Conservation (phyloP, 768 basidiomycete genomes). For the Mycena maculata region DNA sequence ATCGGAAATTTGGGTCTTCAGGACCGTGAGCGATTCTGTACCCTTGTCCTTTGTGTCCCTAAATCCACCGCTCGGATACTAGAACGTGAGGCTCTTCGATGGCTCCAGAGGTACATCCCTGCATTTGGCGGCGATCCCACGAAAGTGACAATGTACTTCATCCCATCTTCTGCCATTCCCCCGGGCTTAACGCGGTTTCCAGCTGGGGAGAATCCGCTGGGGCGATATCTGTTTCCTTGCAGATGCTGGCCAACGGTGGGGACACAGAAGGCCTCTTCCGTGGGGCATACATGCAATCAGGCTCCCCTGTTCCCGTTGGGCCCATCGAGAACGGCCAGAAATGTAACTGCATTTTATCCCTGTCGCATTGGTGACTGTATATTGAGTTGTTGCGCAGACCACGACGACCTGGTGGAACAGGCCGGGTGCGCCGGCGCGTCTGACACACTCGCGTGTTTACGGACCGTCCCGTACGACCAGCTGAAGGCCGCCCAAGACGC, state of each 20-base stretch:
- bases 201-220: slow-evolving; percentile 70
- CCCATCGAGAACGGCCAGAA: slow-evolving; percentile 59
- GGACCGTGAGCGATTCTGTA: slow-evolving; percentile 57
- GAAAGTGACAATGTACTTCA: slow-evolving; percentile 60
- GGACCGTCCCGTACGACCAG: slow-evolving; percentile 47
- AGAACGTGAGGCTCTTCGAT: slow-evolving; percentile 71
- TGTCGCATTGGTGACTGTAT: background rate
- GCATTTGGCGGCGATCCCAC: slow-evolving; percentile 73
- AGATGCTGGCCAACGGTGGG: slow-evolving; percentile 60
- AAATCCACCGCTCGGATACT: no score
- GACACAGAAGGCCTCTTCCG: slow-evolving; percentile 60
- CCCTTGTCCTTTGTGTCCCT: background rate
- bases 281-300: slow-evolving; percentile 63
- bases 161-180: background rate
- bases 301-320: slow-evolving; percentile 57
- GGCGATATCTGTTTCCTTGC: slow-evolving; percentile 62
- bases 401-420: slow-evolving; percentile 53
- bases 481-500: slow-evolving; percentile 57
- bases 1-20: slow-evolving; percentile 68
- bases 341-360: no score
- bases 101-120: slow-evolving; percentile 71
- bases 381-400: slow-evolving; percentile 38
- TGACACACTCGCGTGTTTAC: slow-evolving; percentile 59
- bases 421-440: slow-evolving; percentile 52
- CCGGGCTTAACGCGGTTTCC: slow-evolving; percentile 5